phyloP scores from a whole-genome alignment of 306 rosid genomes.

The Glycine tomentella region DNA sequence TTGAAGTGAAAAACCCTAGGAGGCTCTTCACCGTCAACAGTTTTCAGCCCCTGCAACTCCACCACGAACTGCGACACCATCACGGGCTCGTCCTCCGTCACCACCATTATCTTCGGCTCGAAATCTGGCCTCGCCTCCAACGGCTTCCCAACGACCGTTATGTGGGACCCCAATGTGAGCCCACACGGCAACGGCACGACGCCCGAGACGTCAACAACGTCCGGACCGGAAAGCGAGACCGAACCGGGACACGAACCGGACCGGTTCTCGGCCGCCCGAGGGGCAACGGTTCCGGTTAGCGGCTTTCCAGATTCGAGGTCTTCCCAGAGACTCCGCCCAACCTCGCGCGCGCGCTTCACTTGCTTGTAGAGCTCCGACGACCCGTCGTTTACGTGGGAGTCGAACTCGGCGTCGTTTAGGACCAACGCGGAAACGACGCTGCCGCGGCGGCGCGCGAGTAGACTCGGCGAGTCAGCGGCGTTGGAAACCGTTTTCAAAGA shows the following conservation, averaged over 20 bases:
- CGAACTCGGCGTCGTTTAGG: conserved; percentile 53
- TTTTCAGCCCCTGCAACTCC: conserved; percentile 85
- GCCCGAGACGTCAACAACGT: conserved; percentile 36
- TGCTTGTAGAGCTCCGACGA: conserved; percentile 67
- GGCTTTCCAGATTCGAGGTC: conserved; percentile 60
- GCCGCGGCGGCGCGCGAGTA: conserved; percentile 32
- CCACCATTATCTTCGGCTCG: conserved; percentile 53
- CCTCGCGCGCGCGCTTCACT: conserved; percentile 66
- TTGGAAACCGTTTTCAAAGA: conserved; percentile 63
- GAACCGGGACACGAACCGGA: conserved; percentile 69
- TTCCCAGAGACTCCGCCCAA: conserved; percentile 63
- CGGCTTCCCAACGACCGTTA: conserved; percentile 79
- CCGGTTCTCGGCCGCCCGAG: conserved; percentile 41
- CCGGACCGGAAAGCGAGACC: conserved; percentile 59
- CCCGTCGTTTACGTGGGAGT: conserved; percentile 41
- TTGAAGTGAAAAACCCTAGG: conserved; percentile 83
- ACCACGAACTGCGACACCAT: conserved; percentile 74
- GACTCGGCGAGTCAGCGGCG: conserved; percentile 62
- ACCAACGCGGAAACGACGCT: conserved; percentile 61
- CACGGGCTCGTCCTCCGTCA: conserved; percentile 54
- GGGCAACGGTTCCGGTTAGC: conserved; percentile 7
- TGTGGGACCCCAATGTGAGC: conserved; percentile 76
- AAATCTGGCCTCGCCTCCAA: conserved; percentile 53
- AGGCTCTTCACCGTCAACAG: conserved; percentile 87
- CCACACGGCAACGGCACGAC: conserved; percentile 82